Conservation (phyloP, 2,329 filamentous ascomycete genomes). For the Penicillium sp. region DNA sequence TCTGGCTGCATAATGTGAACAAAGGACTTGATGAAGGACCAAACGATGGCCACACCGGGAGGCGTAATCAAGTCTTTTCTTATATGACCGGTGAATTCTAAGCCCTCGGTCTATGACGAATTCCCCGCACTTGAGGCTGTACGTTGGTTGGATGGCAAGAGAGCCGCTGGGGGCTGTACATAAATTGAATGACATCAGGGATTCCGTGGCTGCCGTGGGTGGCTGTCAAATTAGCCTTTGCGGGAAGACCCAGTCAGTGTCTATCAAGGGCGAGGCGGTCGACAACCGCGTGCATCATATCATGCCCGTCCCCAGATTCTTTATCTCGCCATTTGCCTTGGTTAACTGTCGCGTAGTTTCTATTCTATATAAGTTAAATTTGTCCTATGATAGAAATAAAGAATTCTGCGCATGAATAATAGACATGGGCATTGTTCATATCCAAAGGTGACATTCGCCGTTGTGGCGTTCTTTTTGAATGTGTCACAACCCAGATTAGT, state of each 20-base stretch:
- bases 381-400: too few relatives aligned
- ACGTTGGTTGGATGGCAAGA: constrained; percentile 1
- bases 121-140: not conserved
- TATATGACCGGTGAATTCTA: not conserved
- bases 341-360: too few relatives aligned
- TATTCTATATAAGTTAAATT: too few relatives aligned
- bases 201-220: not conserved
- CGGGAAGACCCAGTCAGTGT: not conserved
- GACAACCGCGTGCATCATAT: not conserved
- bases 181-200: constrained; percentile 1
- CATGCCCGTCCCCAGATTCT: not conserved
- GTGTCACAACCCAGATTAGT: too few relatives aligned
- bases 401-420: too few relatives aligned
- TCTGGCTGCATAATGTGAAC: not conserved
- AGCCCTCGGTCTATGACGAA: constrained; percentile 1
- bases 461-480: too few relatives aligned
- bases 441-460: too few relatives aligned
- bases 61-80: not conserved
- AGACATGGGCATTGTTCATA: too few relatives aligned
- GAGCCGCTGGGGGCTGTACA: not conserved
- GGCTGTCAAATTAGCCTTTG: not conserved
- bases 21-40: not conserved
- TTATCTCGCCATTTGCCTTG: not conserved
- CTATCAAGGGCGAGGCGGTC: not conserved
- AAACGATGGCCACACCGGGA: not conserved